phyloP scores from a whole-genome alignment of 805 yeast genomes.

The Starmerella sirachaensis region DNA sequence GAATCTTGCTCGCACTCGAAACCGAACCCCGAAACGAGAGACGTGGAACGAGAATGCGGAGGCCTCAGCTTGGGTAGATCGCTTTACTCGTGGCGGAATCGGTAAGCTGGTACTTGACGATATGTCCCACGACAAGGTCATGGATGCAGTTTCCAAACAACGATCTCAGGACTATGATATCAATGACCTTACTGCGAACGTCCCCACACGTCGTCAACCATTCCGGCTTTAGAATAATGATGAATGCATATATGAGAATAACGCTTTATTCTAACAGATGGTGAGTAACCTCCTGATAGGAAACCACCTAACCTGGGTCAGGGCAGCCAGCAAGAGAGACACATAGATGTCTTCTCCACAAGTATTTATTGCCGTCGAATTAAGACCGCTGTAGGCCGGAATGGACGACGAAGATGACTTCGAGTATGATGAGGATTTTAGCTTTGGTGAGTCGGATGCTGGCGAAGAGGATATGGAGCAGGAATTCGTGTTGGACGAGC shows the following conservation, averaged over 20 bases:
- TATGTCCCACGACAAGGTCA: conserved; percentile 3
- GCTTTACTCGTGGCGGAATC: conserved; percentile 12
- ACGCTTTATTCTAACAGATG: too few species aligned
- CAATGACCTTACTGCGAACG: too few species aligned
- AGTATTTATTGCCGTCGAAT: neutral
- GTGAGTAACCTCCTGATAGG: too few species aligned
- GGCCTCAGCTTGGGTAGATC: conserved; percentile 17
- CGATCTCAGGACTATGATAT: conserved; percentile 1
- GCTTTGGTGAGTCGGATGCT: conserved; percentile 27
- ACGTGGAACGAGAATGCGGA: conserved; percentile 12
- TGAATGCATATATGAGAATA: too few species aligned
- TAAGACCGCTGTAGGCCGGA: neutral
- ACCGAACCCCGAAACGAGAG: conserved; percentile 2
- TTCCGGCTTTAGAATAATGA: too few species aligned
- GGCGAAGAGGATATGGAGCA: conserved; percentile 26
- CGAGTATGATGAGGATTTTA: conserved; percentile 15
- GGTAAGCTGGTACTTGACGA: conserved; percentile 14
- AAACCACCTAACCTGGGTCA: too few species aligned
- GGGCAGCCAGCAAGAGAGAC: too few species aligned
- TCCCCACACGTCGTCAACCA: too few species aligned
- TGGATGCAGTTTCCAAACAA: neutral
- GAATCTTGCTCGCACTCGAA: conserved; percentile 8
- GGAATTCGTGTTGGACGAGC: conserved; percentile 15
- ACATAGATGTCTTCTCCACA: neutral
- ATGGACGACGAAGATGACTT: conserved; percentile 12